These are phyloP conservation scores for Zea luxurians DNA, from an alignment of 176 grass and related monocot genomes.

Conservation along the genomic window DNA sequence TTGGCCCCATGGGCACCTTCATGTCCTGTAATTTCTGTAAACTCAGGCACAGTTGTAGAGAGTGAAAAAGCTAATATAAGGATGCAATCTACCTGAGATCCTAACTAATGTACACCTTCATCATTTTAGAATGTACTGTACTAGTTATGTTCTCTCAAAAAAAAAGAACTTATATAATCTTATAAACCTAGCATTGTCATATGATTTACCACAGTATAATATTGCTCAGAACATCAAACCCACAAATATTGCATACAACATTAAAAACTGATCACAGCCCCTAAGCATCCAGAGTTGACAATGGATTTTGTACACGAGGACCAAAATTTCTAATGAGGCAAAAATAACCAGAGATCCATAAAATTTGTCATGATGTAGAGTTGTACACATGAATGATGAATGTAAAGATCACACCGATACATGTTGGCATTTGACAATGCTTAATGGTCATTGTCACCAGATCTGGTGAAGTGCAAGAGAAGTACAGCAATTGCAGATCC, in stretches of 20 bases:
- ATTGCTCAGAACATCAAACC: neutral
- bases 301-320: neutral
- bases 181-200: neutral
- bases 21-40: neutral
- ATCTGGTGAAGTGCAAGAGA: conserved; percentile 21
- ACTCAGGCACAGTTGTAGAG: neutral
- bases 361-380: neutral
- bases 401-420: neutral
- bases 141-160: neutral
- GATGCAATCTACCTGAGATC: neutral
- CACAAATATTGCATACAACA: neutral
- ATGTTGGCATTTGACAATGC: conserved; percentile 34
- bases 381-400: neutral
- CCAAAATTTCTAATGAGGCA: neutral
- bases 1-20: neutral
- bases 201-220: neutral
- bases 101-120: neutral
- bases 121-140: neutral
- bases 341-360: neutral
- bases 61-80: neutral
- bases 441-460: conserved; percentile 23
- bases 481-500: conserved; percentile 18
- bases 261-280: neutral
- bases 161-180: neutral
- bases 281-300: neutral